Evolutionary conservation across 2,329 filamentous ascomycete species (phyloP).

Genomic region (Capronia epimyces): DNA sequence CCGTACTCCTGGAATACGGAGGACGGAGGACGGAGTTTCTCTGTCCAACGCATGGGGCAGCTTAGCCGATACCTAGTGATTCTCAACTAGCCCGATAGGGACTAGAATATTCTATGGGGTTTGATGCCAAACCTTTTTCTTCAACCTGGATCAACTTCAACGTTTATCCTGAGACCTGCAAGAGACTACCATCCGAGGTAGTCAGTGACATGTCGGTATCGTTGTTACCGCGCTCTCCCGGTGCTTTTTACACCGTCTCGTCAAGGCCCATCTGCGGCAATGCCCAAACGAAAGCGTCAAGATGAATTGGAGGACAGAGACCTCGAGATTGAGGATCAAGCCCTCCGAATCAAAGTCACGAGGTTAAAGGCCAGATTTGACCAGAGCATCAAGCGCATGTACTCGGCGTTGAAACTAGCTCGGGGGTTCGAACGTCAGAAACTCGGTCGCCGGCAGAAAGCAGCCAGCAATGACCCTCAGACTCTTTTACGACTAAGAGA

Average conservation of each 20-base stretch:
- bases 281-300: conserved; percentile 31
- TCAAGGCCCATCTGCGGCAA: conserved; percentile 1
- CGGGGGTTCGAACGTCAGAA: conserved; percentile 61
- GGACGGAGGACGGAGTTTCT: neutral
- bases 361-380: conserved; percentile 46
- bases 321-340: conserved; percentile 25
- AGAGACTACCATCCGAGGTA: neutral
- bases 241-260: too few species aligned
- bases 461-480: conserved; percentile 42
- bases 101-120: neutral
- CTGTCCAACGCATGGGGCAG: neutral
- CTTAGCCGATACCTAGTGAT: neutral
- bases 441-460: conserved; percentile 54
- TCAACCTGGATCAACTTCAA: neutral
- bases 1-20: too few species aligned
- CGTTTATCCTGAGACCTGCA: neutral
- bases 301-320: conserved; percentile 6
- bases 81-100: neutral
- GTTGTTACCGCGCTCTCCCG: neutral
- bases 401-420: conserved; percentile 52
- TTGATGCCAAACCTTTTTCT: neutral
- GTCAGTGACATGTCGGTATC: neutral
- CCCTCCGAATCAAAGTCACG: conserved; percentile 33
- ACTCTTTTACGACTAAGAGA: conserved; percentile 44
- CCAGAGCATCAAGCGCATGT: conserved; percentile 47